These are phyloP conservation scores for Phialemonium atrogriseum DNA, from an alignment of 2,329 filamentous ascomycete genomes.

Conservation along the genomic window DNA sequence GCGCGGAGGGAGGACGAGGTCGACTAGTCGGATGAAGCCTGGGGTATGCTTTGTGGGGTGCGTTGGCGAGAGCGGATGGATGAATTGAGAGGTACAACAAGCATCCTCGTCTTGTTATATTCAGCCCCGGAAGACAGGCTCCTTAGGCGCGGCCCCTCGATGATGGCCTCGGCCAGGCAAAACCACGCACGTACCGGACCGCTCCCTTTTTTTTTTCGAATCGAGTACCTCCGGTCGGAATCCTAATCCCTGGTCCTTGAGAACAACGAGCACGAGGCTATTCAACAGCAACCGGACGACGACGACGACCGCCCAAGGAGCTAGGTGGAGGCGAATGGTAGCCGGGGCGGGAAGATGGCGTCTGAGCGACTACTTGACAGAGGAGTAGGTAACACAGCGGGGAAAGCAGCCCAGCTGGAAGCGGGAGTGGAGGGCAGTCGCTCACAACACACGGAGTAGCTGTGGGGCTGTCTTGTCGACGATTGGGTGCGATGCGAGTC, in stretches of 20 bases:
- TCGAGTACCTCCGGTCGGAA: too few relatives aligned
- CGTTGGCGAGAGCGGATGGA: slow-evolving; percentile 11
- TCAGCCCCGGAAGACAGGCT: slow-evolving; percentile 9
- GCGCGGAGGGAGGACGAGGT: slow-evolving; percentile 11
- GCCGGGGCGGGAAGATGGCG: neutral
- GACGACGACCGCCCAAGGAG: too few relatives aligned
- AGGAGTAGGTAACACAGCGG: neutral
- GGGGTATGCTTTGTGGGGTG: slow-evolving; percentile 18
- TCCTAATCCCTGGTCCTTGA: too few relatives aligned
- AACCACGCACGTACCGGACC: too few relatives aligned
- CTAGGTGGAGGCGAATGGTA: neutral
- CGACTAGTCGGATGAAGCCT: slow-evolving; percentile 20
- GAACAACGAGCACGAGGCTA: too few relatives aligned
- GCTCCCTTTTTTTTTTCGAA: too few relatives aligned
- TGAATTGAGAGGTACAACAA: slow-evolving; percentile 14
- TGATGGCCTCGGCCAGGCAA: too few relatives aligned
- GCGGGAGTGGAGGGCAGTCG: neutral
- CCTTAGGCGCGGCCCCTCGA: too few relatives aligned
- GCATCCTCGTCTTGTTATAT: slow-evolving; percentile 14
- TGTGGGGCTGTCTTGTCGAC: neutral
- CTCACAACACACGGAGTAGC: too few relatives aligned
- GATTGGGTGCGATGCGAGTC: slow-evolving; percentile 1
- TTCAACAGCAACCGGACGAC: too few relatives aligned
- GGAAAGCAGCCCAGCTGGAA: neutral
- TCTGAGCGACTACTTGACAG: neutral